Evolutionary conservation across 2,329 filamentous ascomycete genomes (phyloP).

Genomic region (Fusarium agapanthi): DNA sequence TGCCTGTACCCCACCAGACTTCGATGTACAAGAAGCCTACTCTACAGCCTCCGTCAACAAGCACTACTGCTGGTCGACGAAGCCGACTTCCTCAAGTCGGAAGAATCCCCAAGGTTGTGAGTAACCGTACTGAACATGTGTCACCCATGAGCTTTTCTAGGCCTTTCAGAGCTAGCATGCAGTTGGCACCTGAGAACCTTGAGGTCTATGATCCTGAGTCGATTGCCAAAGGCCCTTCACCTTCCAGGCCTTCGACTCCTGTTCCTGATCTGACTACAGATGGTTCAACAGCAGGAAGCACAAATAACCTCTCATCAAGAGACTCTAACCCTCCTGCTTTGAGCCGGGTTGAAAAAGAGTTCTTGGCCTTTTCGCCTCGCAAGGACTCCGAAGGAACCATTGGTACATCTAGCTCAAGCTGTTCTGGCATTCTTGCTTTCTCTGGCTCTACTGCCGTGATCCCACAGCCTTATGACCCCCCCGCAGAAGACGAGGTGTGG

Average conservation of each 20-base stretch:
- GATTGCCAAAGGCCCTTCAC: conserved; percentile 59
- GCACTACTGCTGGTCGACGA: conserved; percentile 33
- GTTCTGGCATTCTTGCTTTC: conserved; percentile 69
- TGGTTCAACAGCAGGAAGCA: conserved; percentile 47
- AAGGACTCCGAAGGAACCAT: conserved; percentile 73
- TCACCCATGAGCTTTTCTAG: conserved; percentile 86
- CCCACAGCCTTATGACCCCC: conserved; percentile 67
- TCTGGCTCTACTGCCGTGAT: conserved; percentile 72
- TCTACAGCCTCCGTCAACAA: not conserved
- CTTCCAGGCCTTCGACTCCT: conserved; percentile 51
- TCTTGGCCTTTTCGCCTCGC: conserved; percentile 76
- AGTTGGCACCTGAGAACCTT: conserved; percentile 45
- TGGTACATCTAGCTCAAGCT: conserved; percentile 65
- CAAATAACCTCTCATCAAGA: conserved; percentile 44
- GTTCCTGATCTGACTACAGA: conserved; percentile 50
- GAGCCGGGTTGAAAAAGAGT: conserved; percentile 61
- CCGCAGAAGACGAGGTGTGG: conserved; percentile 89
- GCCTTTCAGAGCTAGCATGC: conserved; percentile 71
- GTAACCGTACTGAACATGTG: conserved; percentile 70
- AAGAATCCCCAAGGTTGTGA: conserved; percentile 84
- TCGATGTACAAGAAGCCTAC: not conserved
- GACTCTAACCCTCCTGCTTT: conserved; percentile 44
- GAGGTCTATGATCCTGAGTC: conserved; percentile 47
- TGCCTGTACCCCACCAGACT: conserved; percentile 13
- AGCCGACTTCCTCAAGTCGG: conserved; percentile 83